Evolutionary conservation across 108 stramenopile species (phyloP).

Genomic region (Ochromonas danica): DNA sequence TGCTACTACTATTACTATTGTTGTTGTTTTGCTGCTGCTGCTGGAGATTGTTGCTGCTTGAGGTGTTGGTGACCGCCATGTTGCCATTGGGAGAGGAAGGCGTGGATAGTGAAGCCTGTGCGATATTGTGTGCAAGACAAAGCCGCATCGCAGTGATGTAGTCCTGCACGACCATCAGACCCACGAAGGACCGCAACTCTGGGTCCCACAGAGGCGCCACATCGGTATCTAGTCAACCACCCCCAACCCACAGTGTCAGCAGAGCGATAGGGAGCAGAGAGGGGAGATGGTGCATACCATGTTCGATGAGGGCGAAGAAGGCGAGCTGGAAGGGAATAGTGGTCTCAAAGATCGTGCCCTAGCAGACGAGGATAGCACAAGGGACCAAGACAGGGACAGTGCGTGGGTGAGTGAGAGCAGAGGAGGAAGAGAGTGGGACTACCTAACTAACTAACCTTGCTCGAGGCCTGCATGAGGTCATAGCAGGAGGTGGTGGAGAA

Average conservation of each 20-base stretch:
- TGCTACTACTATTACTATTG: too few species aligned
- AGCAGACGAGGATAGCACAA: not conserved
- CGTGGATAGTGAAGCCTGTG: too few species aligned
- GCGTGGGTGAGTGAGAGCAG: not conserved
- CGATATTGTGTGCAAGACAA: not conserved
- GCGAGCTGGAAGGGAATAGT: constrained; percentile 33
- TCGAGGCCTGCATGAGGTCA: not conserved
- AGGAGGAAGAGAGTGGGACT: not conserved
- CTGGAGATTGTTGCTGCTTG: too few species aligned
- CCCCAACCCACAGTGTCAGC: not conserved
- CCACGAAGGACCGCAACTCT: constrained; percentile 11
- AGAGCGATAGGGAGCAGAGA: not conserved
- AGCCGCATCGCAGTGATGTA: constrained; percentile 9
- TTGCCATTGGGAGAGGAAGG: too few species aligned
- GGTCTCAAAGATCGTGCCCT: constrained; percentile 27
- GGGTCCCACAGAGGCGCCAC: constrained; percentile 36
- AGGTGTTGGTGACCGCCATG: too few species aligned
- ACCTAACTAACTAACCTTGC: not conserved
- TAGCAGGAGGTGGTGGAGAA: not conserved
- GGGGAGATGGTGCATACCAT: not conserved
- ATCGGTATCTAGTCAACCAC: not conserved
- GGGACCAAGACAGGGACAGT: not conserved
- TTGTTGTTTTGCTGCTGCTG: too few species aligned
- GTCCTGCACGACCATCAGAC: constrained; percentile 6
- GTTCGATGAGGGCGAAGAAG: constrained; percentile 29